phyloP scores from a whole-genome alignment of 2,329 filamentous ascomycete genomes.

The Huntiella savannae region DNA sequence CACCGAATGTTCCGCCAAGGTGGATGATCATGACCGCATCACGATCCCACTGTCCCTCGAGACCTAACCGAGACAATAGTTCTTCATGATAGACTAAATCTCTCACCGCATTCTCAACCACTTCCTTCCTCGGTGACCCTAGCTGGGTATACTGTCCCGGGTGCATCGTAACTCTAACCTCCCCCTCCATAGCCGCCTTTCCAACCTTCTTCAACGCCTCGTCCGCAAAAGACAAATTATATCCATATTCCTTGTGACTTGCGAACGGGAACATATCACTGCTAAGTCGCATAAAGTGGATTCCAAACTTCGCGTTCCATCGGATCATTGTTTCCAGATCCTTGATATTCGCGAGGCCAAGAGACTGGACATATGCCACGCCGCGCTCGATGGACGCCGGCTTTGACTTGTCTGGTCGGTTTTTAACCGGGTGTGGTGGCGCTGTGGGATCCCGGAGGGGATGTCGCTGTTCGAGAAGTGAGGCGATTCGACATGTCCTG shows the following conservation, averaged over 20 bases:
- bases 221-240: conserved; percentile 67
- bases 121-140: conserved; percentile 59
- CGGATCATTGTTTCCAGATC: conserved; percentile 72
- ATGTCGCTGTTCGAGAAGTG: conserved; percentile 75
- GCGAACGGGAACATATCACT: conserved; percentile 97
- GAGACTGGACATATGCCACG: conserved; percentile 50
- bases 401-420: conserved; percentile 58
- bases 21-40: conserved; percentile 92
- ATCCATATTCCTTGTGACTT: conserved; percentile 71
- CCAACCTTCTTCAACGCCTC: conserved; percentile 61
- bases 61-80: conserved; percentile 54
- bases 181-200: conserved; percentile 53
- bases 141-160: conserved; percentile 88
- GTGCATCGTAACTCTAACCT: conserved; percentile 75
- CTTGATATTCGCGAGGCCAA: conserved; percentile 64
- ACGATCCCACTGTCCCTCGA: conserved; percentile 59
- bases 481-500: conserved; percentile 75
- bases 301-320: conserved; percentile 85
- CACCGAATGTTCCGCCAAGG: conserved; percentile 78
- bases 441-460: conserved; percentile 56
- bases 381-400: conserved; percentile 48
- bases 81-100: conserved; percentile 83
- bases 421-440: conserved; percentile 68
- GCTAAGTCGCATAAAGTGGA: conserved; percentile 79
- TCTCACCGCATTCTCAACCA: conserved; percentile 56